Evolutionary conservation across 768 basidiomycete species (phyloP), one percentile per base, ranked within the genome.

Genomic region (Xerocomellus intermedius): DNA sequence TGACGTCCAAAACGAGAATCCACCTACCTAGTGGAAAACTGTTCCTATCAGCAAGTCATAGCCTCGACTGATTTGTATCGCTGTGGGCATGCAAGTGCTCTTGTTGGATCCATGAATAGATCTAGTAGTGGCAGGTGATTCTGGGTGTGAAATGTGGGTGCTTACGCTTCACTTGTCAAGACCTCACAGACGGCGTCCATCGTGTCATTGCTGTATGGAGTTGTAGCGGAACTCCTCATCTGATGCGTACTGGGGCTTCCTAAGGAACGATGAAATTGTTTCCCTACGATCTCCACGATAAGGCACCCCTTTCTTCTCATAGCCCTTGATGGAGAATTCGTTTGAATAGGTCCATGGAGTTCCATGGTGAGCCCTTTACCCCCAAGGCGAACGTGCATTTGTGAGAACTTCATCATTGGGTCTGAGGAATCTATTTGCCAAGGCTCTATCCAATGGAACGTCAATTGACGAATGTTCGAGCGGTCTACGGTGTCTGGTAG

Each of bases 51-150:
- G 26, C 24, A 37, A 37, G 46, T 30, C 66, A 68, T 58, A 58
- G 58, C 64, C 64, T 60, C 42, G 19, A 45, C 38, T 24, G 56
- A 58, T 54, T 37, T n/a, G 50, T 53, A 44, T 47, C 48, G 21
- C 52, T 38, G 33, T 39, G 49, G 57, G 36, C 10, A 42, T 52
- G 22, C 13, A n/a, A 32, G 21, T 24, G 14, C 13, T 38, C 32
- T 33, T 50, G 44, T 44, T 24, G 26, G 26, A 26, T 26, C 26
- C 26, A 26, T 26, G 52, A n/a, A 48, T 41, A 9, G 39, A 55
- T 58, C 30, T 47, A 26, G 43, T n/a, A 38, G 10, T 54, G 49
- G 19, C 43, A 41, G 30, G 43, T 52, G 47, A 58, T 41, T 5
- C 33, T 4, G 43, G 38, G 22, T 50, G 38, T 22, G 41, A 52